Evolutionary conservation across 805 yeast genomes (phyloP).

Genomic region (Saturnispora diversa): DNA sequence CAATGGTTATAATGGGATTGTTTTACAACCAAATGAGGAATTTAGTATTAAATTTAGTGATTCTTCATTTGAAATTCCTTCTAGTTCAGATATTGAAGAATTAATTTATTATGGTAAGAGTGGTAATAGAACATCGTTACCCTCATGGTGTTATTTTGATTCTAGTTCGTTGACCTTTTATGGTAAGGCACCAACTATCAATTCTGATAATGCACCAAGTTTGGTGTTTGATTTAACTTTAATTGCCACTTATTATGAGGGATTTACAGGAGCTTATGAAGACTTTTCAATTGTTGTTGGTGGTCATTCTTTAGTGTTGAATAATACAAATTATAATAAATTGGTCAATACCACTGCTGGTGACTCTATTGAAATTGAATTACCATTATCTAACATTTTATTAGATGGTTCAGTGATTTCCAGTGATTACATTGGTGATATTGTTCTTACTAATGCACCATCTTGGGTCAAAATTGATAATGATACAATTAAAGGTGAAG

Average conservation of each 20-base stretch:
- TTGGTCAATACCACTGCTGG: slow-evolving; percentile 60
- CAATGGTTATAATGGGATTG: slow-evolving; percentile 67
- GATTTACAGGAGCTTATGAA: slow-evolving; percentile 64
- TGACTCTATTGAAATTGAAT: slow-evolving; percentile 40
- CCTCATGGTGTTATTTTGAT: slow-evolving; percentile 81
- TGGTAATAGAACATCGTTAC: slow-evolving; percentile 78
- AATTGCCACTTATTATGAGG: slow-evolving; percentile 71
- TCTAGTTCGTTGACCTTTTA: slow-evolving; percentile 53
- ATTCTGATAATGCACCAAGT: slow-evolving; percentile 85
- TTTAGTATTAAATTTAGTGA: slow-evolving; percentile 60
- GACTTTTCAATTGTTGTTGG: slow-evolving; percentile 74
- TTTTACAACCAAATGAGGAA: slow-evolving; percentile 58
- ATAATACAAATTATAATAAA: slow-evolving; percentile 36
- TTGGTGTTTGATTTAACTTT: slow-evolving; percentile 58
- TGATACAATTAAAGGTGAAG: slow-evolving; percentile 42
- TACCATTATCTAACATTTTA: slow-evolving; percentile 58
- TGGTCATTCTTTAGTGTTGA: slow-evolving; percentile 74
- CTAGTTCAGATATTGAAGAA: slow-evolving; percentile 40
- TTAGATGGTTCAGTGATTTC: slow-evolving; percentile 52
- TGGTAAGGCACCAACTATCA: slow-evolving; percentile 84
- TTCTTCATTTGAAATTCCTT: slow-evolving; percentile 44
- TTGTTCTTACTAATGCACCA: slow-evolving; percentile 48
- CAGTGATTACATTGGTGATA: slow-evolving; percentile 45
- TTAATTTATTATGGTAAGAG: slow-evolving; percentile 74
- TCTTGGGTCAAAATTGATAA: slow-evolving; percentile 43